Percentiles rank a stretch among this genome's conserved stretches.
Evolutionary conservation across 805 yeast genomes (phyloP).

Genomic region (Pichia deserticola): DNA sequence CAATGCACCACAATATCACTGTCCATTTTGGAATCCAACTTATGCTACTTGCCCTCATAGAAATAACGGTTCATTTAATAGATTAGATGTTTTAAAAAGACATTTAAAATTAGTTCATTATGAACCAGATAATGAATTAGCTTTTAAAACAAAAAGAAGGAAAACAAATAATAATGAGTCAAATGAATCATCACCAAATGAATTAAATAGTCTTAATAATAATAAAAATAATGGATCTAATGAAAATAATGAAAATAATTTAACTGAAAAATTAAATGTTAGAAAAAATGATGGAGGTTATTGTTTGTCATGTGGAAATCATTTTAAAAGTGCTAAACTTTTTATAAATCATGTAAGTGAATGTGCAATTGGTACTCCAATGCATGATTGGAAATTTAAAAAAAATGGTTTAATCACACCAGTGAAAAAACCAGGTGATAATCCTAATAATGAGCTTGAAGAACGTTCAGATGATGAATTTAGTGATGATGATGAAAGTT

Average conservation of each 20-base stretch:
- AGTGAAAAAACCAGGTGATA: constrained; percentile 20
- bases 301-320: constrained; percentile 57
- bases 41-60: constrained; percentile 58
- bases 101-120: constrained; percentile 66
- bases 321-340: constrained; percentile 45
- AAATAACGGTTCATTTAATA: constrained; percentile 67
- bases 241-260: constrained; percentile 3
- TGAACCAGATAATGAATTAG: constrained; percentile 28
- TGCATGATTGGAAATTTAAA: constrained; percentile 28
- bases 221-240: too few relatives aligned
- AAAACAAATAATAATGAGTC: not conserved
- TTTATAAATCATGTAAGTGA: constrained; percentile 60
- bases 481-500: not conserved
- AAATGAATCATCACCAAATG: not conserved
- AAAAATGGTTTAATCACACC: constrained; percentile 26
- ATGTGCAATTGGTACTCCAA: constrained; percentile 42
- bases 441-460: constrained; percentile 3
- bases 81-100: constrained; percentile 68
- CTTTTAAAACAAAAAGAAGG: not conserved
- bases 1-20: constrained; percentile 55
- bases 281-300: constrained; percentile 46
- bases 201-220: too few relatives aligned
- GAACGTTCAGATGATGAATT: not conserved
- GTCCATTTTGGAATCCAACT: constrained; percentile 66
- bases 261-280: not conserved